These are phyloP conservation scores for Candida boleticola DNA, from an alignment of 805 yeast genomes.

Conservation along the genomic window DNA sequence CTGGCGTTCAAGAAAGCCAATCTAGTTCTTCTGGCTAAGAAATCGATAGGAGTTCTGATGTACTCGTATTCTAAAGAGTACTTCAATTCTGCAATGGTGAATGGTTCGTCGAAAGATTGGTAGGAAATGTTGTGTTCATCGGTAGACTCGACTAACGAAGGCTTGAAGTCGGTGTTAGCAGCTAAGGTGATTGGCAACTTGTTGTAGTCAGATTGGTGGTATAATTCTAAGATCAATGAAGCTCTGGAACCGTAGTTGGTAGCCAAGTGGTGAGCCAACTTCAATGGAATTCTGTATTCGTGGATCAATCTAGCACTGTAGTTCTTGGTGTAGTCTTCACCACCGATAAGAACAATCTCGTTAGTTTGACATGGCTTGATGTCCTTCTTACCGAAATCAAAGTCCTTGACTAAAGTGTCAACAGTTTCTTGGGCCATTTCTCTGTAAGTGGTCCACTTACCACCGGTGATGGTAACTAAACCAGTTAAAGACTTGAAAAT, in stretches of 20 bases:
- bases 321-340: constrained; percentile 72
- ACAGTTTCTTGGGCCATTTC: constrained; percentile 97
- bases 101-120: constrained; percentile 70
- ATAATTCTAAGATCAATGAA: constrained; percentile 63
- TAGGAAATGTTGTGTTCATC: constrained; percentile 38
- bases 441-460: constrained; percentile 98
- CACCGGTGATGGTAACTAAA: constrained; percentile 88
- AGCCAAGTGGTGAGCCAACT: constrained; percentile 77
- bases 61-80: constrained; percentile 83
- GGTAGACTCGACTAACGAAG: constrained; percentile 24
- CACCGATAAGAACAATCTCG: constrained; percentile 67
- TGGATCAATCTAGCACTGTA: constrained; percentile 78
- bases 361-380: constrained; percentile 52
- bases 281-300: constrained; percentile 67
- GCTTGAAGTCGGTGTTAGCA: constrained; percentile 25
- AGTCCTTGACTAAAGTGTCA: constrained; percentile 58
- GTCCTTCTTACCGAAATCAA: constrained; percentile 34
- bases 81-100: constrained; percentile 85
- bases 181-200: constrained; percentile 68
- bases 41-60: constrained; percentile 83
- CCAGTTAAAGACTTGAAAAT: constrained; percentile 71
- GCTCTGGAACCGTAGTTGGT: constrained; percentile 89
- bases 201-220: constrained; percentile 51
- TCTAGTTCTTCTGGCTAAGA: constrained; percentile 90
- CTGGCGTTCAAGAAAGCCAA: constrained; percentile 87